Base-by-base conservation (phyloP, 352 stramenopile species). In the Phytopythium sindhum region DNA sequence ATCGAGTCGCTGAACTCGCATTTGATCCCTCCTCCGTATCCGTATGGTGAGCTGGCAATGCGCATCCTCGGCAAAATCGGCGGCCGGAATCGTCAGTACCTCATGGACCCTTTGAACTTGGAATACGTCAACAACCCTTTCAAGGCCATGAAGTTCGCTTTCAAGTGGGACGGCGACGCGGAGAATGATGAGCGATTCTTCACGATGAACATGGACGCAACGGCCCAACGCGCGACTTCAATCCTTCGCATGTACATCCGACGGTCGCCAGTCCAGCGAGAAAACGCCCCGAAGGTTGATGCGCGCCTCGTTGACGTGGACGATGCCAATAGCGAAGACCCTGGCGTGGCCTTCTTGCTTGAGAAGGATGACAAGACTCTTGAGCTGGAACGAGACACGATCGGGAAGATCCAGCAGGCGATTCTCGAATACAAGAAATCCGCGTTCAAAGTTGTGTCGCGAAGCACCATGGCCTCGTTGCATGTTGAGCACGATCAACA, bases 21-120 rank as follows among this genome's bases (percentile, higher is more conserved):
- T 69, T 70, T 99, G 33, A 86, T 96, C 47, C 96, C 97, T 28
- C 91, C 91, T 11, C 97, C 97, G n/a, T 99, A 99, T 73, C 93
- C 94, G 35, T 99, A 99, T 67, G 97, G 97, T 1, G 85, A 98
- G 57, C 73, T 98, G 42, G 92, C 96, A 17, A 96, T 98, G 72
- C 86, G 93, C n/a, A 93, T 99, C 31, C 68, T 99, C 21, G 97
- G 97, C 45, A 99, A 99, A 75, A 93, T 99, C 50, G 97, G 97
- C 42, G 97, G 97, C 14, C 89, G 89, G 39, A 96, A 96, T 71
- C 85, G 90, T 4, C 86, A 93, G 64, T 96, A 95, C 61, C 76
- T 96, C n/a, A 93, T 90, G 80, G 87, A 95, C 60, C 76, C 84
- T 19, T 64, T 93, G 35, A 76, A 90, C 50, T 62, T 97, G 17